Evolutionary conservation across 192 early-diverging fungal species (phyloP).

Genomic region (Coemansia sp.): DNA sequence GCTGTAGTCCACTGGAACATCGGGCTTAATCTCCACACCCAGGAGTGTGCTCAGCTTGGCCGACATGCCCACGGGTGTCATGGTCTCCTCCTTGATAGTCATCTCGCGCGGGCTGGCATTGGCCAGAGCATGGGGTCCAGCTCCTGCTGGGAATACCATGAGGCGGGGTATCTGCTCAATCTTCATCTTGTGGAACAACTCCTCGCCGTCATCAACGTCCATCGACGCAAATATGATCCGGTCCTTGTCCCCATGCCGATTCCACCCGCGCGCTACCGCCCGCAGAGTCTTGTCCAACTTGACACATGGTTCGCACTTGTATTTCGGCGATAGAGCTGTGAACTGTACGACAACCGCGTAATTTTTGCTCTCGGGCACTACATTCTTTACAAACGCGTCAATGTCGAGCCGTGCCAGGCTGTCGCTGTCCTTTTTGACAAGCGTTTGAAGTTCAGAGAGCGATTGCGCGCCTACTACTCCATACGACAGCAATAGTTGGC

Average conservation of each 20-base stretch:
- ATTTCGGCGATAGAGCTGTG: conserved; percentile 43
- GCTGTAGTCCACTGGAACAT: conserved; percentile 29
- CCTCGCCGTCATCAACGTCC: conserved; percentile 50
- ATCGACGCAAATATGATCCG: conserved; percentile 40
- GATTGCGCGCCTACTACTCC: conserved; percentile 19
- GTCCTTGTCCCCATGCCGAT: conserved; percentile 11
- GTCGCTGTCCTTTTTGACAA: conserved; percentile 27
- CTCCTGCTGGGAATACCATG: conserved; percentile 44
- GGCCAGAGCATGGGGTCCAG: conserved; percentile 25
- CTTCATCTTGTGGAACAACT: conserved; percentile 46
- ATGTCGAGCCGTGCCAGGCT: conserved; percentile 30
- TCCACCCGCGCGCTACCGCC: conserved; percentile 47
- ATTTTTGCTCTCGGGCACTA: conserved; percentile 36
- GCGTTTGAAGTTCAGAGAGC: conserved; percentile 20
- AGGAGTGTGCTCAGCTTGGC: conserved; percentile 39
- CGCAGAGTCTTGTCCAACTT: conserved; percentile 31
- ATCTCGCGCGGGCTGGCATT: conserved; percentile 44
- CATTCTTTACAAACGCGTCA: conserved; percentile 35
- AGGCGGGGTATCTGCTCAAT: conserved; percentile 47
- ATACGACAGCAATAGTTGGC: background rate
- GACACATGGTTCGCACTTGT: conserved; percentile 45
- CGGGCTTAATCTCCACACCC: conserved; percentile 26
- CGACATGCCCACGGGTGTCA: conserved; percentile 29
- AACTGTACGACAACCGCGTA: conserved; percentile 53
- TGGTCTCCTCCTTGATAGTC: conserved; percentile 20